Base-by-base conservation (phyloP, 805 yeast species). In the Saturnispora bothae region DNA sequence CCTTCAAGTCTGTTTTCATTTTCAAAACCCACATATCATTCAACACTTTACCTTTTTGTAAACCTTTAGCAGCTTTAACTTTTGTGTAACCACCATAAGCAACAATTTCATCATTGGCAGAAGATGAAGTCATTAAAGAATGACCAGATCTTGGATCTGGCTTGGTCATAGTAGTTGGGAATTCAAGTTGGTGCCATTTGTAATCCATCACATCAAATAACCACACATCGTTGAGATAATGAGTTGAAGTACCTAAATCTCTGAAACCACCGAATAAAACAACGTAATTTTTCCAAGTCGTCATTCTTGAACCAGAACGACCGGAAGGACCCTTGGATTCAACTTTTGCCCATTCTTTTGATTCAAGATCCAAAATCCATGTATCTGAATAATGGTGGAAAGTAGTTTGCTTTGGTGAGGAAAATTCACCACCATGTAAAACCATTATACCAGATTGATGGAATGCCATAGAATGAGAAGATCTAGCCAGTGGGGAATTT, bases 111-210 rank as follows among this genome's bases (percentile, higher is more conserved):
- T 83, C 95, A 3, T 73, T 72, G 15, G 68, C 62, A 26, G 33
- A 34, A n/a, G n/a, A n/a, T n/a, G n/a, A n/a, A 2, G 96, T 82
- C 31, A 89, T 66, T 33, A 89, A 67, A 1, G 95, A 83, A 56
- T 89, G 97, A 2, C 97, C 97, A 0, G 95, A 82, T 46, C 98
- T 69, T 2, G 96, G 79, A 50, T 89, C 97, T 0, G 98, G 97
- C 21, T 76, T 56, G 1, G 80, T 67, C 47, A 82, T 85, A 40
- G 78, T 81, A 4, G 77, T 74, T 3, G 96, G 95, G 50, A 85
- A 83, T 52, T 79, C 92, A 4, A 86, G 73, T 56, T 88, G 92
- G 42, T 68, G 71, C 98, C 98, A 89, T 57, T 85, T 88, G 56
- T 86, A 83, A 12, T 77, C 78, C 15, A 88, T 77, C 34, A 88